These are phyloP conservation scores for Pseudogymnoascus sp. DNA, from an alignment of 2,329 filamentous ascomycete genomes.

Conservation along the genomic window DNA sequence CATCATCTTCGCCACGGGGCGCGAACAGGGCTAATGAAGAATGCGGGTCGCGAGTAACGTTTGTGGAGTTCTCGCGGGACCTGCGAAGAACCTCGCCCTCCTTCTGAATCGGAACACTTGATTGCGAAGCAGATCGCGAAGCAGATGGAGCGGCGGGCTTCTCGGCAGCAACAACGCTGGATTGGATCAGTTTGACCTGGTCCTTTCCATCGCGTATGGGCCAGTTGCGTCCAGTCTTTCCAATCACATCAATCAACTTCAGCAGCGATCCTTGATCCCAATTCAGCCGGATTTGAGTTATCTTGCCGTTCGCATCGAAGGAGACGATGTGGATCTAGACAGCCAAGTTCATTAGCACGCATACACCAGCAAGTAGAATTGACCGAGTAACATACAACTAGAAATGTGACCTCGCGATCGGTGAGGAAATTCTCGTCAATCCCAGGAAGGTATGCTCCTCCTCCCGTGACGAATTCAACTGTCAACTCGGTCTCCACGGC, in stretches of 20 bases:
- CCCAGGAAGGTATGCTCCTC: constrained; percentile 77
- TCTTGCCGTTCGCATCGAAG: constrained; percentile 70
- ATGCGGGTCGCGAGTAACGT: constrained; percentile 54
- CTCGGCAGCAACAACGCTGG: constrained; percentile 45
- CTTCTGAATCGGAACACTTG: constrained; percentile 21
- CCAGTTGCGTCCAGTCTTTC: constrained; percentile 85
- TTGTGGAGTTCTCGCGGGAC: constrained; percentile 45
- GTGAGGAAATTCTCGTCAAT: constrained; percentile 92
- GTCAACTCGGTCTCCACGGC: constrained; percentile 74
- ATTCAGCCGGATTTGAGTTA: constrained; percentile 76
- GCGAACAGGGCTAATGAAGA: constrained; percentile 69
- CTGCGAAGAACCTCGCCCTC: constrained; percentile 33
- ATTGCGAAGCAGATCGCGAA: too few relatives aligned
- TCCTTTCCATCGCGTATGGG: constrained; percentile 83
- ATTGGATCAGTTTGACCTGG: constrained; percentile 68
- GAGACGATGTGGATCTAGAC: constrained; percentile 75
- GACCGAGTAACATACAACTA: constrained; percentile 56
- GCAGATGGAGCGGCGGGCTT: constrained; percentile 27
- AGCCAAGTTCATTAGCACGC: constrained; percentile 15
- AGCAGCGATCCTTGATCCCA: constrained; percentile 95
- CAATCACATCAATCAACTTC: constrained; percentile 90
- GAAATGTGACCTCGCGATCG: constrained; percentile 69
- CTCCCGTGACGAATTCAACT: constrained; percentile 71
- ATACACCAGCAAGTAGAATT: background rate
- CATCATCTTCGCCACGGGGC: constrained; percentile 54